Evolutionary conservation across 441 rosid species (phyloP), one percentile per base, ranked within the genome.

Genomic region (Jatropha podagrica): DNA sequence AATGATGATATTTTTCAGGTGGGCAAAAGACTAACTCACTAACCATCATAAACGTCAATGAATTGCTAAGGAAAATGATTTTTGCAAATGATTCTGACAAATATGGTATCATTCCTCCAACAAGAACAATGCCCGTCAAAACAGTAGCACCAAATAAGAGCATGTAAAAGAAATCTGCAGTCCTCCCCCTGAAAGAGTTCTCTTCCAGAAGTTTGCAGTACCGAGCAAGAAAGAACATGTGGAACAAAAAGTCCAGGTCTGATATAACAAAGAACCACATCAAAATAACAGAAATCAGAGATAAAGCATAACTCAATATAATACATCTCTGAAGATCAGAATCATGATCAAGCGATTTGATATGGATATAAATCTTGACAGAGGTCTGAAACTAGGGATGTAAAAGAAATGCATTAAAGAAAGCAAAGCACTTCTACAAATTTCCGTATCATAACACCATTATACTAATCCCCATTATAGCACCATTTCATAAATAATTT

Each of bases 191-290:
- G 85, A 96, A 96, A 9, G 99, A 94, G 84, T 96, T 96, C 86
- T 96, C 99, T 85, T 96, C 99, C 2, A 96, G 98, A 74, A 96
- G 97, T 78, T 96, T 96, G 92, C 98, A 96, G 90, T 96, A 94
- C 27, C 98, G 95, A 54, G 97, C 98, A 26, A 96, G 98, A 80
- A 96, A 96, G 88, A 96, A 96, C 99, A 96, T 96, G 76, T 94
- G 99, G 81, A 94, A 96, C 93, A 96, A 77, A 81, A 96, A 94
- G 83, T 96, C 99, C 90, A 94, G 80, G 85, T 96, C 99, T 94
- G 89, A 67, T 76, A 79, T 27, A 68, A 75, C 7, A 48, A 81
- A 75, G 68, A 70, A 12, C 74, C 8, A 17, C 60, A 74, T 81
- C 74, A 80, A 26, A 77, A 74, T 55, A 14, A 68, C 70, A 27